Base-by-base conservation (phyloP, 306 rosid genomes). In the Cicer judaicum region DNA sequence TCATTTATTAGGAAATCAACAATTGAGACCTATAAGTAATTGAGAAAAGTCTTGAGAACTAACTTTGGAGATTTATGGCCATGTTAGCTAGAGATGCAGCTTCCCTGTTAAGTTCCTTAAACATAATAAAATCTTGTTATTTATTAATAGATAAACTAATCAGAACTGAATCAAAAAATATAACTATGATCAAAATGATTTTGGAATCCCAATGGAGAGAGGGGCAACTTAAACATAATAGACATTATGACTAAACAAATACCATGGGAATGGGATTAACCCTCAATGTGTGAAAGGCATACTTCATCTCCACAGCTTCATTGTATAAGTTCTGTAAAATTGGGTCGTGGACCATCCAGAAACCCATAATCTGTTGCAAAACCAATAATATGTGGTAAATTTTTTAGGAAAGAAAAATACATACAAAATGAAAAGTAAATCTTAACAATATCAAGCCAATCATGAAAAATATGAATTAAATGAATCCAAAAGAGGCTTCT, bases 21-120 rank as follows among this genome's bases (percentile, higher is more conserved):
- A 60, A 76, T 47, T 57, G 7, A 60, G 49, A 62, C 3, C 7
- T 19, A 55, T 55, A 66, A 10, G 62, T 46, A 70, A 66, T 75
- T 8, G 42, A 11, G 24, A 74, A 74, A 40, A 64, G 59, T 12
- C 79, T 70, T 44, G 67, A 11, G 56, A 44, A 50, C 85, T 84
- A 55, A 91, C 97, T 96, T 67, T 3, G 64, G 59, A 91, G 93
- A 81, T 81, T 29, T 73, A 80, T 11, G 48, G 89, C 97, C 54
- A 64, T 62, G 82, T 91, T 88, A 43, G 98, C 97, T 85, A 81
- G 88, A 55, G 62, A 88, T 74, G 88, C 96, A 43, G 98, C 98
- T 15, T 81, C 87, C 1, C 83, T 70, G 83, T 93, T 93, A 60
- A 10, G 79, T 70, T 87, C 93, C 97, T 91, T 76, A 61, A 80